A percentile compares a stretch with the other conserved stretches of the same genome.
These are phyloP conservation scores for Pseudogymnoascus sp. DNA, from an alignment of 2,329 filamentous ascomycete genomes.

Conservation along the genomic window DNA sequence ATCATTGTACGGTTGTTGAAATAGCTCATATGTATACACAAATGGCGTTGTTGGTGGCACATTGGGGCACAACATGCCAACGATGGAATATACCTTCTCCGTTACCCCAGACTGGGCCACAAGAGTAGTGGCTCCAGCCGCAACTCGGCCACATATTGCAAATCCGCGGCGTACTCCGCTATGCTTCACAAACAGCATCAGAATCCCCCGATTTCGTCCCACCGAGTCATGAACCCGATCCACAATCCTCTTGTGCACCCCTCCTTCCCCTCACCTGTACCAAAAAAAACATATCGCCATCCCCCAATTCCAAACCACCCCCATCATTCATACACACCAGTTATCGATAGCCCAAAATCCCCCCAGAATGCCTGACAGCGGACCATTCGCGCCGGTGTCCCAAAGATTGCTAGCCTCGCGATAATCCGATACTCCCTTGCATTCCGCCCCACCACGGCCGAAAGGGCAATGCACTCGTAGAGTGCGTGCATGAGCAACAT, in stretches of 20 bases:
- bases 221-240: background rate
- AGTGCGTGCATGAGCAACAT: background rate
- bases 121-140: background rate
- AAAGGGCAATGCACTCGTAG: background rate
- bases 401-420: background rate
- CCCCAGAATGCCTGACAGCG: background rate
- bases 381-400: background rate
- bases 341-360: background rate
- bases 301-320: background rate
- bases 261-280: background rate
- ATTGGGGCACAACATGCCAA: background rate
- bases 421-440: constrained; percentile 6
- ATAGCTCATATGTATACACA: background rate
- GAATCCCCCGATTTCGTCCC: background rate
- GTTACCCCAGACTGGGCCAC: background rate
- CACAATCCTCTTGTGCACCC: background rate
- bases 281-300: background rate
- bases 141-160: background rate
- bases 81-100: background rate
- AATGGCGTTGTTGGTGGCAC: background rate
- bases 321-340: background rate
- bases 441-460: background rate
- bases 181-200: background rate
- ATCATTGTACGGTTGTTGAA: background rate
- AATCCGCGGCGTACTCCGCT: background rate